Evolutionary conservation across 2,329 filamentous ascomycete genomes (phyloP), one percentile per base, ranked within the genome.

Genomic region (Diplodia scrobiculata): DNA sequence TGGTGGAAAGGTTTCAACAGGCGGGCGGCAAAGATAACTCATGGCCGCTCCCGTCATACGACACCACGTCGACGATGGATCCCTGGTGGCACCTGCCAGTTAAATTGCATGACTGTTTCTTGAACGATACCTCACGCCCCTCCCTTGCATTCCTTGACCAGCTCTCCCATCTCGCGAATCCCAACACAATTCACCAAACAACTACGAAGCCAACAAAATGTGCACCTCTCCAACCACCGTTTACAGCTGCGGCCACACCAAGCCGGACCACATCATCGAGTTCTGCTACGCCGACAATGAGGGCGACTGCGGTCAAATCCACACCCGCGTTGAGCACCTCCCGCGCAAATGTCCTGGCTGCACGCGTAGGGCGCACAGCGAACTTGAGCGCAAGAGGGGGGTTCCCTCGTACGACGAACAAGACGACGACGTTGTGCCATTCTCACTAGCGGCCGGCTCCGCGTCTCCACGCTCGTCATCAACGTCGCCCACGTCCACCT

Each of bases 21-120:
- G 45, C 41, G 41, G 45, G 27, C 45, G 13, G 14, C 27, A 50
- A 36, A n/a, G 34, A 27, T 5, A 62, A 36, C 27, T 34, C 58
- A 50, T 21, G 58, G 58, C 38, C 17, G 45, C 58, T 50, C 38
- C 58, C 41, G 17, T 62, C 58, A 62, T 50, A 62, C 58, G 58
- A 62, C 41, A 62, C 41, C 58, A 62, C 58, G 58, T 50, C 21
- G 58, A 50, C 45, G 10, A 36, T 50, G 58, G 29, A 38, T 41
- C 55, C 41, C 41, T 50, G 25, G 58, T 62, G 58, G 58, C 58
- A 50, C 58, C 27, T 62, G 58, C 58, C 58, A 62, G 58, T 62
- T 62, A 27, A 62, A 62, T 62, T 62, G 45, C 58, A 50, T 50
- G 5, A 3, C 41, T 11, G 14, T 36, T 36, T 48, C 17, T 36